phyloP scores from a whole-genome alignment of 164 flowering plant genomes.

The Nymphaea colorata region DNA sequence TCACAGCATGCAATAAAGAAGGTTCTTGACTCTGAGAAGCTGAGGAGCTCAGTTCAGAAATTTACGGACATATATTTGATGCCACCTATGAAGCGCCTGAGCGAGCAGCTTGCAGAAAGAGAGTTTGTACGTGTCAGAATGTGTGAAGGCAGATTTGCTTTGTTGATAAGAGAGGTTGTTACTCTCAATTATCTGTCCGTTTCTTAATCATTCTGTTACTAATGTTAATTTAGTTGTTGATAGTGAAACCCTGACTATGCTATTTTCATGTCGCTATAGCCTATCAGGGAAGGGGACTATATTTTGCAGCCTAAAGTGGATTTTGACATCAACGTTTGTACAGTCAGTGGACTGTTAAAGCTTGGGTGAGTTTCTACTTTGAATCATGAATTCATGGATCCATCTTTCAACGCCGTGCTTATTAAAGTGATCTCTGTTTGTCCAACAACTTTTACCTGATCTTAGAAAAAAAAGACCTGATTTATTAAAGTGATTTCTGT shows the following conservation, averaged over 20 bases:
- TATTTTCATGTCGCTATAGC: slow-evolving; percentile 25
- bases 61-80: slow-evolving; percentile 82
- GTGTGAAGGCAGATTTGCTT: slow-evolving; percentile 96
- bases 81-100: slow-evolving; percentile 70
- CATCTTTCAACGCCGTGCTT: no score
- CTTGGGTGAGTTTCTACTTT: slow-evolving; percentile 57
- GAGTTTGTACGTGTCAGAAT: slow-evolving; percentile 96
- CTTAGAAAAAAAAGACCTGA: no score
- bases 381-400: no score
- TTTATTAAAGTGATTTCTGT: no score
- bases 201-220: neutral
- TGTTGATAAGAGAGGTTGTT: slow-evolving; percentile 87
- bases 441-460: no score
- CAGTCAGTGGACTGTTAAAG: slow-evolving; percentile 95
- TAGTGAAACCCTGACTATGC: neutral
- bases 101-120: slow-evolving; percentile 75
- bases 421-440: no score
- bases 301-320: slow-evolving; percentile 99
- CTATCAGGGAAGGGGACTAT: slow-evolving; percentile 91
- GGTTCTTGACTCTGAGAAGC: slow-evolving; percentile 77
- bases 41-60: slow-evolving; percentile 86
- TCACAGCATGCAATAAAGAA: slow-evolving; percentile 76
- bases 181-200: neutral
- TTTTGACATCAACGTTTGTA: slow-evolving; percentile 89
- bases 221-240: no score